phyloP scores from a whole-genome alignment of 768 basidiomycete species.

The Amylocystis lapponica region DNA sequence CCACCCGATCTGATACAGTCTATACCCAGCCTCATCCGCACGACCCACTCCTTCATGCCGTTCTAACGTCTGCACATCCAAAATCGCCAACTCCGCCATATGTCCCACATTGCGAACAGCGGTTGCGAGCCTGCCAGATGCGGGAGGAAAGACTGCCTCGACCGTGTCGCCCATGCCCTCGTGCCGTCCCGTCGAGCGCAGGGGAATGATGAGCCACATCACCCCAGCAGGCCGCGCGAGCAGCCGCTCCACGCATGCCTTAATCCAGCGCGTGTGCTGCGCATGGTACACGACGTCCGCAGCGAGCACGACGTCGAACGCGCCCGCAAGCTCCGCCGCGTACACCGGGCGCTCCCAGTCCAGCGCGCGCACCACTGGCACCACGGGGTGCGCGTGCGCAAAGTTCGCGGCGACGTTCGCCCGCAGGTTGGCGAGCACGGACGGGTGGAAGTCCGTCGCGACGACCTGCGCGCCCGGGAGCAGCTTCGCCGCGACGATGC shows the following conservation, averaged over 20 bases:
- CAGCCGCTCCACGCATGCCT: constrained; percentile 47
- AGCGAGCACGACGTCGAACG: constrained; percentile 69
- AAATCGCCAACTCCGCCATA: constrained; percentile 44
- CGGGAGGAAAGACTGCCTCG: constrained; percentile 42
- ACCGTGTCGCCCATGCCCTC: constrained; percentile 55
- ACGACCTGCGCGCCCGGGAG: constrained; percentile 35
- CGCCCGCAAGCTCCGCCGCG: constrained; percentile 27
- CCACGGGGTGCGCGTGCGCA: constrained; percentile 11
- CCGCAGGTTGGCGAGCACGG: constrained; percentile 64
- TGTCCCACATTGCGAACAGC: constrained; percentile 7
- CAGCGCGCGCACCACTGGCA: constrained; percentile 43
- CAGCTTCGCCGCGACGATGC: constrained; percentile 56
- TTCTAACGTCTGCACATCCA: constrained; percentile 41
- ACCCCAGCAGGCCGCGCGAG: constrained; percentile 31
- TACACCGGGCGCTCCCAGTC: constrained; percentile 57
- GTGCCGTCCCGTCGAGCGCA: constrained; percentile 60
- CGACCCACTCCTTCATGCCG: constrained; percentile 53
- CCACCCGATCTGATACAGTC: constrained; percentile 73
- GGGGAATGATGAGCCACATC: constrained; percentile 71
- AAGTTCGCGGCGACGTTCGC: constrained; percentile 55
- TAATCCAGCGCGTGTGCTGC: constrained; percentile 65
- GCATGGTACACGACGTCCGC: constrained; percentile 79
- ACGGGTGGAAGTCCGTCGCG: constrained; percentile 75
- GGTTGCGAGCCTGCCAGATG: neutral
- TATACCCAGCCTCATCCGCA: constrained; percentile 67